These are phyloP conservation scores for Apiospora rasikravindrae DNA, from an alignment of 2,329 filamentous ascomycete genomes.

Conservation along the genomic window DNA sequence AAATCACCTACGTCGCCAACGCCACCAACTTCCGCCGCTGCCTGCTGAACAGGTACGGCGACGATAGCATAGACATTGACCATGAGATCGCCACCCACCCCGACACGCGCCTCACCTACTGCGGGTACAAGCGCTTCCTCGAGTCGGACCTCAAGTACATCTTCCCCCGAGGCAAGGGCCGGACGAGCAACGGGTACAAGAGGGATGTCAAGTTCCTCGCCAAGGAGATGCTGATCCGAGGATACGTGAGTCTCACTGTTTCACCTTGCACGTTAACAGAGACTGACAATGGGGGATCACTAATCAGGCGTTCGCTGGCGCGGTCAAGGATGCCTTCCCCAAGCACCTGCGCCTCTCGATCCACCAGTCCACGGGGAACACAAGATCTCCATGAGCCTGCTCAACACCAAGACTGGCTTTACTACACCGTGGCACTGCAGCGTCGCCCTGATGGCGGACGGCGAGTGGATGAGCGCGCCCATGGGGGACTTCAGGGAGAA, in stretches of 20 bases:
- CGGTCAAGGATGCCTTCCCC: conserved; percentile 48
- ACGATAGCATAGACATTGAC: conserved; percentile 46
- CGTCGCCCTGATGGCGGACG: conserved; percentile 46
- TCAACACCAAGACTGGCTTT: conserved; percentile 48
- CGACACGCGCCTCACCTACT: conserved; percentile 55
- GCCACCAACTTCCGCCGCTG: conserved; percentile 51
- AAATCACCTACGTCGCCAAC: conserved; percentile 54
- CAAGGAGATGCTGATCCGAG: conserved; percentile 56
- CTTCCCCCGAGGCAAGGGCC: conserved; percentile 41
- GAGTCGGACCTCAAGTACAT: conserved; percentile 51
- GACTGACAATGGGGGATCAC: conserved; percentile 13
- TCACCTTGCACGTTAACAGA: neutral
- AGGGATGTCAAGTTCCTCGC: conserved; percentile 52
- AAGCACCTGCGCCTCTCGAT: conserved; percentile 56
- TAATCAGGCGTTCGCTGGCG: conserved; percentile 52
- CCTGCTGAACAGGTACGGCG: conserved; percentile 50
- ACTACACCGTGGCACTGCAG: conserved; percentile 58
- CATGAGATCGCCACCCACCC: conserved; percentile 47
- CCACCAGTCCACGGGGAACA: conserved; percentile 51
- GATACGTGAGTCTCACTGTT: conserved; percentile 44
- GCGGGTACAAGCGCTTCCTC: conserved; percentile 57
- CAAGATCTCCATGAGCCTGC: conserved; percentile 54
- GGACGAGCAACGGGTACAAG: conserved; percentile 49
- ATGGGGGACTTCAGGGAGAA: conserved; percentile 45
- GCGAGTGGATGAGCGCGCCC: conserved; percentile 44